Conservation (phyloP, 1,284 basidiomycete species). For the Coniferiporia weirii region DNA sequence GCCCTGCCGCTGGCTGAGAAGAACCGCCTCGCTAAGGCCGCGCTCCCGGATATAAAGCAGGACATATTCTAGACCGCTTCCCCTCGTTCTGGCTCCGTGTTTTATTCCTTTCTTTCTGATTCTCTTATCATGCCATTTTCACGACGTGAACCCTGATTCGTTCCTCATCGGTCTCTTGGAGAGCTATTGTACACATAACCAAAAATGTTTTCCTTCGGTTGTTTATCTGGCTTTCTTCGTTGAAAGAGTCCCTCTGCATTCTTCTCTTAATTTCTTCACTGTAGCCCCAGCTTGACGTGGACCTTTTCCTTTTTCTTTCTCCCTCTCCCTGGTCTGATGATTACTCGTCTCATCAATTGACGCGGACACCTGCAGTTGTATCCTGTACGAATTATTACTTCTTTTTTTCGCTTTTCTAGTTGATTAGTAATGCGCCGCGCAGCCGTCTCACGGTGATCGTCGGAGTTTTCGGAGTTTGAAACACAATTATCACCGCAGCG, state of each 20-base stretch:
- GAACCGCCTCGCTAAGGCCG: constrained; percentile 7
- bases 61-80: constrained; percentile 7
- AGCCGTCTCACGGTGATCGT: no score
- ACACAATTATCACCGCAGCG: no score
- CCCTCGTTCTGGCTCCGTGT: background rate
- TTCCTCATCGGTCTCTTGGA: background rate
- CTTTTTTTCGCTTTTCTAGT: no score
- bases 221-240: background rate
- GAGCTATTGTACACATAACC: background rate
- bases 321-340: no score
- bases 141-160: background rate
- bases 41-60: constrained; percentile 8
- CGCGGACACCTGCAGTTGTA: no score
- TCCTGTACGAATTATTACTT: no score
- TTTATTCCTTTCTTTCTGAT: background rate
- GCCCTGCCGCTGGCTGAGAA: constrained; percentile 6
- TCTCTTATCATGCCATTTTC: background rate
- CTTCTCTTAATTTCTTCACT: background rate
- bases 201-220: background rate
- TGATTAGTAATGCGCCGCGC: no score
- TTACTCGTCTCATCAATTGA: no score
- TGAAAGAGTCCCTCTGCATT: background rate
- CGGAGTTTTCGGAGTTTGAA: no score
- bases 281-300: no score
- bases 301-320: no score